A percentile compares a stretch with the other conserved stretches of the same genome.
Evolutionary conservation across 2,329 filamentous ascomycete genomes (phyloP).

Genomic region (Aspergillus tanneri): DNA sequence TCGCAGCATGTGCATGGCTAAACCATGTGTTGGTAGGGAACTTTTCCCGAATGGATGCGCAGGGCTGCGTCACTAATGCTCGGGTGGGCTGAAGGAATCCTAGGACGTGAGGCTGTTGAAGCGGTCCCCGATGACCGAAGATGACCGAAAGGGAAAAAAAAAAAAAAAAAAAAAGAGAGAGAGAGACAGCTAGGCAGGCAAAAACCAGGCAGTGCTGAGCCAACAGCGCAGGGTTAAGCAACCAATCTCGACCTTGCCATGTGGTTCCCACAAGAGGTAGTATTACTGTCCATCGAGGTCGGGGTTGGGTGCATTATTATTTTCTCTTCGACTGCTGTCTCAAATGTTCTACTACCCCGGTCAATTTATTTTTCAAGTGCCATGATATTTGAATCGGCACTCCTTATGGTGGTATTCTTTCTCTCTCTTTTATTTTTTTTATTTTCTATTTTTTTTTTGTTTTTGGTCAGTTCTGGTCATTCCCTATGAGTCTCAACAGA

Average conservation of each 20-base stretch:
- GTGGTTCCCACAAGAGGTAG: constrained; percentile 12
- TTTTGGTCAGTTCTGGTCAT: background rate
- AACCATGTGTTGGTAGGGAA: constrained; percentile 27
- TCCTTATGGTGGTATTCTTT: constrained; percentile 3
- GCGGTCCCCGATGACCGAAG: constrained; percentile 24
- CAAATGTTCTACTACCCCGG: no score
- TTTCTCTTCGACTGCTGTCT: no score
- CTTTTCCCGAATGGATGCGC: constrained; percentile 23
- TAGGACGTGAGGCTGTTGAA: constrained; percentile 22
- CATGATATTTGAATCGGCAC: no score
- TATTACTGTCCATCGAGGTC: background rate
- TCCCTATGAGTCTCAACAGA: background rate
- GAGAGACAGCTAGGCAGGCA: background rate
- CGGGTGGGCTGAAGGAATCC: constrained; percentile 13
- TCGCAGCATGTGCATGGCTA: constrained; percentile 19
- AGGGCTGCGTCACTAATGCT: constrained; percentile 25
- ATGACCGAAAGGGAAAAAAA: constrained; percentile 14
- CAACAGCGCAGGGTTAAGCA: constrained; percentile 6
- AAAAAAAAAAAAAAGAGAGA: constrained; percentile 1
- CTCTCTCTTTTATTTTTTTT: constrained; percentile 1
- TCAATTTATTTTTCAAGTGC: no score
- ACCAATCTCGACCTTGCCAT: constrained; percentile 11
- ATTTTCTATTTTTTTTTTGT: background rate
- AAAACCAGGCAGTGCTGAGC: constrained; percentile 12
- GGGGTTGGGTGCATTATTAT: no score